Base-by-base conservation (phyloP, 2,329 filamentous ascomycete genomes). In the Microdochium bolleyi region DNA sequence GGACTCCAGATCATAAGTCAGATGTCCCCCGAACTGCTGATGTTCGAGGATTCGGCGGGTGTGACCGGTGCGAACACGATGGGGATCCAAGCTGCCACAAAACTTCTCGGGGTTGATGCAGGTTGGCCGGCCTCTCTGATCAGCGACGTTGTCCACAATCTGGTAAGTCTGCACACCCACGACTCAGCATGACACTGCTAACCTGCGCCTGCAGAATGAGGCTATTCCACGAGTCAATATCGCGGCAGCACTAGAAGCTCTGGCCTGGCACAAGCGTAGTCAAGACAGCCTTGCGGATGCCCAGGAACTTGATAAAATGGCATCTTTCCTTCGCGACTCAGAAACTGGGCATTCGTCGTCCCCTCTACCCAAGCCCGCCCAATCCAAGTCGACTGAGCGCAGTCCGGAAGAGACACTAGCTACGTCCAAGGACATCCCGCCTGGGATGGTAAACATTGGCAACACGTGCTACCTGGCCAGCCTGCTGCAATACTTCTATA, bases 391-490 rank as follows among this genome's bases (percentile, higher is more conserved):
- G 16, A 46, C n/a, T 21, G 7, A 5, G 19, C 19, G 13, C n/a
- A 19, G 19, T n/a, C 9, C 3, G 4, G 9, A 19, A 21, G 22
- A 2, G 7, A 55, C 54, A 24, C 49, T 55, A 48, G 52, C 61
- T 2, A 62, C 64, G 14, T 62, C 73, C 52, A 61, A 70, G 49
- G 74, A 80, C 27, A 84, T 89, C 67, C 94, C 94, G 0, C 88
- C 95, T 22, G 94, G 94, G 0, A 78, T 97, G 5, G 81, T 85
- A 57, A 99, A 97, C 61, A 95, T 97, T 53, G 92, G 94, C 54
- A 99, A 99, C 63, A 99, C 95, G 0, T 99, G 94, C 67, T 99
- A 99, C 63, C 78, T 99, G 52, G 99, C 99, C 73, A 97, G 92
- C 70, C 80, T 99, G 49, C 76, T 99, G 10, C 94, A 99, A 62